Conservation (phyloP, 345 rosid species). For the Gossypium longicalyx region DNA sequence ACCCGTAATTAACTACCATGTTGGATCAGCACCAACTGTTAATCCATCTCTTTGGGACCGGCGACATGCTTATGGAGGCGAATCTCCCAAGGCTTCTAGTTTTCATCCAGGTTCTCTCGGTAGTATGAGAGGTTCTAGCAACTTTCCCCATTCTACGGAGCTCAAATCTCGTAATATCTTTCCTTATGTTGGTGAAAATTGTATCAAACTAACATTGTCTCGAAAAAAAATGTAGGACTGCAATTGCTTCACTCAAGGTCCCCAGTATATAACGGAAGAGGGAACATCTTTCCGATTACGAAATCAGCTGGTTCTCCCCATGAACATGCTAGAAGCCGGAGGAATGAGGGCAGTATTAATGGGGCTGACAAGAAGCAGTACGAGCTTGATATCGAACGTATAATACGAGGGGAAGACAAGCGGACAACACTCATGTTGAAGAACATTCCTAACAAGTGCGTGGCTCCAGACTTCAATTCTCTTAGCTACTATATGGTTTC, state of each 20-base stretch:
- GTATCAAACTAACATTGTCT: constrained; percentile 33
- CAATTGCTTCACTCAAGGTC: constrained; percentile 45
- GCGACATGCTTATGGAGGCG: constrained; percentile 39
- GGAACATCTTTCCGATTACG: constrained; percentile 33
- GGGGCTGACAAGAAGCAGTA: constrained; percentile 58
- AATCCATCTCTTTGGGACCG: constrained; percentile 51
- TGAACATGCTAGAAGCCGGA: constrained; percentile 51
- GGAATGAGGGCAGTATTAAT: constrained; percentile 44
- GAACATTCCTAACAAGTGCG: constrained; percentile 80
- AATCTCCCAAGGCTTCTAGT: constrained; percentile 44
- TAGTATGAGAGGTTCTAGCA: constrained; percentile 41
- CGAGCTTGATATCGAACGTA: constrained; percentile 58
- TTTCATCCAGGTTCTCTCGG: constrained; percentile 54
- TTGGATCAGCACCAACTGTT: constrained; percentile 56
- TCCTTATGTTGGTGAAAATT: constrained; percentile 34
- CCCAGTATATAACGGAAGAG: constrained; percentile 35
- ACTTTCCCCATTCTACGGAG: constrained; percentile 41
- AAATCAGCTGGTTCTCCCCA: constrained; percentile 40
- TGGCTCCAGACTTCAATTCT: neutral
- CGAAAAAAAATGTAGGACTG: constrained; percentile 31
- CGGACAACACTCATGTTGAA: constrained; percentile 72
- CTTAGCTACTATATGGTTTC: no score
- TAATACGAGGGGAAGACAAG: constrained; percentile 51
- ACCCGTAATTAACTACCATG: constrained; percentile 36
- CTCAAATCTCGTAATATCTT: constrained; percentile 33